Evolutionary conservation across 257 asterid species (phyloP).

Genomic region (Thymus mandschuricus): DNA sequence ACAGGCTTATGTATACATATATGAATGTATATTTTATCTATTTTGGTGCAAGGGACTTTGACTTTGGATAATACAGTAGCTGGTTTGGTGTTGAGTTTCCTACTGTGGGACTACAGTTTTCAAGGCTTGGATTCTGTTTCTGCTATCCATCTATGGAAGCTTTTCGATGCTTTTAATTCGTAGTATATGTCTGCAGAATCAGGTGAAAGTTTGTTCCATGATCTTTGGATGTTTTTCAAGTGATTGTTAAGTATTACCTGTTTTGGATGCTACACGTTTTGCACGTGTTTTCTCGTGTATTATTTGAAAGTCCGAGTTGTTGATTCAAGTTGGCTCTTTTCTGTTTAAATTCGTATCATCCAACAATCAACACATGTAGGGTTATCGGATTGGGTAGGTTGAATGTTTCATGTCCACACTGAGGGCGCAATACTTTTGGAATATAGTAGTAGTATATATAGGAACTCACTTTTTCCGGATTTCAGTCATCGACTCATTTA

Average conservation of each 20-base stretch:
- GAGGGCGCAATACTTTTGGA: not conserved
- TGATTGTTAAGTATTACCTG: conserved; percentile 10
- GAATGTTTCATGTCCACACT: not conserved
- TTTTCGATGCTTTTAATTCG: not conserved
- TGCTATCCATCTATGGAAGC: not conserved
- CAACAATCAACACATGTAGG: not conserved
- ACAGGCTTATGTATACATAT: not conserved
- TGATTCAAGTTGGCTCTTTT: conserved; percentile 15
- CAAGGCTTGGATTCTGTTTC: conserved; percentile 2
- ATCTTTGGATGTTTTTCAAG: conserved; percentile 1
- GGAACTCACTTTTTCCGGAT: no score
- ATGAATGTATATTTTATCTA: not conserved
- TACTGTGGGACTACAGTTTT: not conserved
- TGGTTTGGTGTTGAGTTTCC: conserved; percentile 14
- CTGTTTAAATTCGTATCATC: not conserved
- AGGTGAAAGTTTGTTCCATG: not conserved
- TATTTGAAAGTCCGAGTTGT: not conserved
- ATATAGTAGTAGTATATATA: not conserved
- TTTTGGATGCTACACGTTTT: not conserved
- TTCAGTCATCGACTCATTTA: no score
- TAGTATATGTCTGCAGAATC: not conserved
- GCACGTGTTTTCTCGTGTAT: not conserved
- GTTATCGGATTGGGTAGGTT: conserved; percentile 11
- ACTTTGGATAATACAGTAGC: not conserved
- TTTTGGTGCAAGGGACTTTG: not conserved